These are phyloP conservation scores for Trichoderma koningiopsis DNA, from an alignment of 2,329 filamentous ascomycete species.

Conservation along the genomic window DNA sequence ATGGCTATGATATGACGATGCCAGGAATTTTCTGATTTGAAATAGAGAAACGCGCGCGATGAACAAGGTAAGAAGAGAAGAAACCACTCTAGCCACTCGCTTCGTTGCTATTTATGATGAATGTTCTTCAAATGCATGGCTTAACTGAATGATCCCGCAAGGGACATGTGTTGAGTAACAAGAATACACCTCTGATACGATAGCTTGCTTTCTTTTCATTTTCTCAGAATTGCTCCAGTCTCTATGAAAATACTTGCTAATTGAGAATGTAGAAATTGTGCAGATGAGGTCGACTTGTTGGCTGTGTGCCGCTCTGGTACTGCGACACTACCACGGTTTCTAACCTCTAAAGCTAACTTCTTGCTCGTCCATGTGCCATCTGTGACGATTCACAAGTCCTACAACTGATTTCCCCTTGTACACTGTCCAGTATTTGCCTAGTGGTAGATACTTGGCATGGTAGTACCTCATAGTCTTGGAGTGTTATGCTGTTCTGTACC, in stretches of 20 bases:
- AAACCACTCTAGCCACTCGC: not conserved
- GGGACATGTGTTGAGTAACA: conserved; percentile 31
- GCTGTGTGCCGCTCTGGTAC: not conserved
- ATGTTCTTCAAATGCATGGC: conserved; percentile 38
- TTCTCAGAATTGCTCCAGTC: not conserved
- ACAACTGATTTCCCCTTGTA: not conserved
- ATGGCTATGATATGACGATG: not conserved
- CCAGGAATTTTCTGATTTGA: not conserved
- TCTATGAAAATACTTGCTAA: not conserved
- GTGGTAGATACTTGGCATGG: not conserved
- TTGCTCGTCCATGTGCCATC: not conserved
- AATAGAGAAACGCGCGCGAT: not conserved
- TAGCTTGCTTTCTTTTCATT: not conserved
- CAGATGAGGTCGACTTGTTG: not conserved
- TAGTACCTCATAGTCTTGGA: not conserved
- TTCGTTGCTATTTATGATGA: conserved; percentile 33
- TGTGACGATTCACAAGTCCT: not conserved
- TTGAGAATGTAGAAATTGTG: not conserved
- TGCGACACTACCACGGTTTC: not conserved
- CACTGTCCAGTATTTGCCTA: not conserved
- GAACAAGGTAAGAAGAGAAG: not conserved
- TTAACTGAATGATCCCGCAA: conserved; percentile 37
- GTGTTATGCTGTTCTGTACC: not conserved
- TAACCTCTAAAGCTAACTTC: not conserved
- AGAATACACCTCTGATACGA: conserved; percentile 39